Percentiles rank a stretch among this genome's conserved stretches.
These are phyloP conservation scores for Cucurbita maxima DNA, from an alignment of 306 rosid genomes.

Conservation along the genomic window DNA sequence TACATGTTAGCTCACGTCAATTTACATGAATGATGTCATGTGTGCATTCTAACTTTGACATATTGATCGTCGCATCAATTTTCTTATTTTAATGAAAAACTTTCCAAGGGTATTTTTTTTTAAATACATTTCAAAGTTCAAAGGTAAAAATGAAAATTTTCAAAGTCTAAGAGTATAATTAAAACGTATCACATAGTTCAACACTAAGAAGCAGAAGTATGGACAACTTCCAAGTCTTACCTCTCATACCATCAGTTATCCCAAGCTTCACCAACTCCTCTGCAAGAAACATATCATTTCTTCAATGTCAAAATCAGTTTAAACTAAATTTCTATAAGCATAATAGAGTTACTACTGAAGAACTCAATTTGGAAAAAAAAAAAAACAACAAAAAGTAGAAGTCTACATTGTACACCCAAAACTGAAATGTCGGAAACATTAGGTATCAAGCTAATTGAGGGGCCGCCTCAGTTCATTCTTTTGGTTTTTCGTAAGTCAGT, in stretches of 20 bases:
- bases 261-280: constrained; percentile 89
- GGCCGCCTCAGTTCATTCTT: neutral
- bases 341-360: neutral
- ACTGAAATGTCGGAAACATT: neutral
- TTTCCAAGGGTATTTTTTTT: no score
- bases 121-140: neutral
- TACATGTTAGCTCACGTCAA: no score
- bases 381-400: neutral
- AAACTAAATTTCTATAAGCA: neutral
- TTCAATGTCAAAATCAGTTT: neutral
- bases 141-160: neutral
- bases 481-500: neutral
- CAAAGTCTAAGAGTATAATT: neutral
- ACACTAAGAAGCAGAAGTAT: neutral
- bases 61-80: no score
- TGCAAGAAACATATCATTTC: constrained; percentile 22
- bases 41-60: no score
- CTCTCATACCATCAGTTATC: constrained; percentile 72
- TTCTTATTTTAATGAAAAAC: no score
- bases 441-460: neutral
- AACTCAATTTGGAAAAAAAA: neutral
- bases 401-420: neutral
- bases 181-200: neutral
- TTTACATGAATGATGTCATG: no score
- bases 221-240: constrained; percentile 24